These are phyloP conservation scores for Aspergillus sp. DNA, from an alignment of 2,329 filamentous ascomycete species.

Conservation along the genomic window DNA sequence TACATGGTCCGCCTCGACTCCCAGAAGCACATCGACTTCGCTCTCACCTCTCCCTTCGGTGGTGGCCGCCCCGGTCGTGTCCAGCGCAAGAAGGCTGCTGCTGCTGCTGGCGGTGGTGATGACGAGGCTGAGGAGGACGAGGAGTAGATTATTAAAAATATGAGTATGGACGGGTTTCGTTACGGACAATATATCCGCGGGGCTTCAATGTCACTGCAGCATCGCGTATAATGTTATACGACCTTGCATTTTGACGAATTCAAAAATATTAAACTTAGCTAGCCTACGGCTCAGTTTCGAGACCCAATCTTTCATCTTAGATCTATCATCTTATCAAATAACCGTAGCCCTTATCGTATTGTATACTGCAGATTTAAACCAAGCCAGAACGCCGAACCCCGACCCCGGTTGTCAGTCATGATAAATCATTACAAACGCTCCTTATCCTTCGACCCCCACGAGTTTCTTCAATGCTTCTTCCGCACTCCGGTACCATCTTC, in stretches of 20 bases:
- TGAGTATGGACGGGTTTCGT: conserved; percentile 41
- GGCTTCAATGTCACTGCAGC: conserved; percentile 39
- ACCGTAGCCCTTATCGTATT: not conserved
- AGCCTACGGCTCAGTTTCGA: conserved; percentile 38
- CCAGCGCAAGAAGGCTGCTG: conserved; percentile 99
- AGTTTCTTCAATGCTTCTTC: conserved; percentile 43
- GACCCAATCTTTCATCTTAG: conserved; percentile 22
- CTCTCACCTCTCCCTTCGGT: conserved; percentile 95
- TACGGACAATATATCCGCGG: conserved; percentile 31
- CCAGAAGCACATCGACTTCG: conserved; percentile 99
- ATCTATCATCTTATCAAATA: not conserved
- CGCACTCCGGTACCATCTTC: conserved; percentile 46
- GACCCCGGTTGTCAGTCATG: conserved; percentile 19
- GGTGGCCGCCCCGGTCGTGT: conserved; percentile 96
- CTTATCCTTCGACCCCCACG: conserved; percentile 28
- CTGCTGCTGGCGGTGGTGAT: conserved; percentile 69
- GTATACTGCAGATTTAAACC: conserved; percentile 11
- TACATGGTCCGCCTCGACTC: conserved; percentile 99
- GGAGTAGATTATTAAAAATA: conserved; percentile 45
- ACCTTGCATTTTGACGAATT: conserved; percentile 38
- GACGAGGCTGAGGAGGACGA: conserved; percentile 78
- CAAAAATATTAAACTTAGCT: conserved; percentile 28
- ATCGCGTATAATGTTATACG: conserved; percentile 42
- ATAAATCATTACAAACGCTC: conserved; percentile 17
- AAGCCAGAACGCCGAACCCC: conserved; percentile 24